These are phyloP conservation scores for Protea cynaroides DNA, from an alignment of 164 flowering plant genomes.

Conservation along the genomic window DNA sequence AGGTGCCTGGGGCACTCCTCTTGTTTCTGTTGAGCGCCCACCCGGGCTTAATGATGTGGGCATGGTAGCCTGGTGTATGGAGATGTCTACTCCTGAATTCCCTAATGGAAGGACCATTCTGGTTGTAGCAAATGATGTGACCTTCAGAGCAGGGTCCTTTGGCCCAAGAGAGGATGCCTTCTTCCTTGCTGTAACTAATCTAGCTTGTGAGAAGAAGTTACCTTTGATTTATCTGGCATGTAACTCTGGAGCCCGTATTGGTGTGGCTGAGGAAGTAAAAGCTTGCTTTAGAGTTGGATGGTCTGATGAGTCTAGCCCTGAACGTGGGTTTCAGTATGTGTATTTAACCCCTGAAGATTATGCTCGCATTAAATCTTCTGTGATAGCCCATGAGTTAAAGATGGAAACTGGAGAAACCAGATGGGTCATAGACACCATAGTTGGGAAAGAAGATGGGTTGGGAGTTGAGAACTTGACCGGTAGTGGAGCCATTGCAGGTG, in stretches of 20 bases:
- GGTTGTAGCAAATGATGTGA: constrained; percentile 85
- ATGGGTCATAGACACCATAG: constrained; percentile 94
- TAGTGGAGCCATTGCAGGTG: constrained; percentile 98
- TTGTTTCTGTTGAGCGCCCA: constrained; percentile 55
- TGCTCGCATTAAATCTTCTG: constrained; percentile 56
- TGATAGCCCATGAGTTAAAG: constrained; percentile 80
- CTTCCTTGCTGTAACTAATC: constrained; percentile 80
- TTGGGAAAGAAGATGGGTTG: constrained; percentile 92
- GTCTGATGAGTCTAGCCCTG: constrained; percentile 88
- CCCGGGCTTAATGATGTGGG: constrained; percentile 90
- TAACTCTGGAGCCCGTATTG: constrained; percentile 97
- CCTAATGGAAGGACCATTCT: constrained; percentile 78
- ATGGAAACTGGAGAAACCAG: constrained; percentile 72
- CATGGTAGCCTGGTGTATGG: constrained; percentile 97
- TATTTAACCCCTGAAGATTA: constrained; percentile 85
- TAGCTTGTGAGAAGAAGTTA: constrained; percentile 79
- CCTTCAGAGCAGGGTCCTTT: constrained; percentile 95
- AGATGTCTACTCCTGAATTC: constrained; percentile 92
- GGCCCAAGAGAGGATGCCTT: constrained; percentile 99
- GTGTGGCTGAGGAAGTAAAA: constrained; percentile 97
- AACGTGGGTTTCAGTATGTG: constrained; percentile 90
- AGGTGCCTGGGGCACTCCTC: constrained; percentile 80
- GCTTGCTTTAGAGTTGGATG: constrained; percentile 90
- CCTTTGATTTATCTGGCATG: constrained; percentile 97
- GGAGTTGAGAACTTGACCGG: constrained; percentile 95